Evolutionary conservation across 805 yeast species (phyloP).

Genomic region (Saccharomycopsis selenospora): DNA sequence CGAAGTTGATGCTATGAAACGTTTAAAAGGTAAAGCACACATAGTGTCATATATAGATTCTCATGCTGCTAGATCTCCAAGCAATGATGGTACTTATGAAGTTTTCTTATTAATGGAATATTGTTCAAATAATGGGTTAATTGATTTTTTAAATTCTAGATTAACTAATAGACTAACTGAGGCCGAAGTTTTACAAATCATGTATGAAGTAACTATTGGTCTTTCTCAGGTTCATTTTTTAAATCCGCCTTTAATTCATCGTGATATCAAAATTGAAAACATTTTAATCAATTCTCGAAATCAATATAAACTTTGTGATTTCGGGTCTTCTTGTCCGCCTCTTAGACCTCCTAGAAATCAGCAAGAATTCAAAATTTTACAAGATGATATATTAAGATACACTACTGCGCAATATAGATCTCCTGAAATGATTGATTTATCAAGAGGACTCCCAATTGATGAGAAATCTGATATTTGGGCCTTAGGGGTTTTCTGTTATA

Average conservation of each 20-base stretch:
- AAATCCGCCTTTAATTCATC: constrained; percentile 62
- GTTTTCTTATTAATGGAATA: constrained; percentile 77
- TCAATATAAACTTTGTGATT: constrained; percentile 81
- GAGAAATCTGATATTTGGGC: constrained; percentile 97
- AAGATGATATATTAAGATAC: constrained; percentile 79
- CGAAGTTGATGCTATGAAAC: constrained; percentile 96
- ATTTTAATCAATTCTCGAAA: constrained; percentile 69
- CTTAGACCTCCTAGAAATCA: constrained; percentile 68
- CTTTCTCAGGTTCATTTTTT: constrained; percentile 74
- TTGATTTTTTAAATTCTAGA: constrained; percentile 73
- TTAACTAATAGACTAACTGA: constrained; percentile 60
- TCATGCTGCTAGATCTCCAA: constrained; percentile 71
- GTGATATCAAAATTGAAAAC: constrained; percentile 92
- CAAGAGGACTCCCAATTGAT: constrained; percentile 76
- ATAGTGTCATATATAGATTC: constrained; percentile 91
- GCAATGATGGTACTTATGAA: constrained; percentile 54
- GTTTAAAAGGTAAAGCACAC: constrained; percentile 67
- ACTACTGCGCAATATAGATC: constrained; percentile 95
- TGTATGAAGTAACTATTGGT: constrained; percentile 65
- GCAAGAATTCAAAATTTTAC: constrained; percentile 65
- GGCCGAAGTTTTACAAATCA: constrained; percentile 56
- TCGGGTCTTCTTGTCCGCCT: constrained; percentile 78
- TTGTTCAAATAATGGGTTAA: constrained; percentile 66
- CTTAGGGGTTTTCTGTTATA: constrained; percentile 82
- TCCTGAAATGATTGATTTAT: constrained; percentile 93